phyloP scores from a whole-genome alignment of 352 stramenopile species.

The Phytophthora europaea region DNA sequence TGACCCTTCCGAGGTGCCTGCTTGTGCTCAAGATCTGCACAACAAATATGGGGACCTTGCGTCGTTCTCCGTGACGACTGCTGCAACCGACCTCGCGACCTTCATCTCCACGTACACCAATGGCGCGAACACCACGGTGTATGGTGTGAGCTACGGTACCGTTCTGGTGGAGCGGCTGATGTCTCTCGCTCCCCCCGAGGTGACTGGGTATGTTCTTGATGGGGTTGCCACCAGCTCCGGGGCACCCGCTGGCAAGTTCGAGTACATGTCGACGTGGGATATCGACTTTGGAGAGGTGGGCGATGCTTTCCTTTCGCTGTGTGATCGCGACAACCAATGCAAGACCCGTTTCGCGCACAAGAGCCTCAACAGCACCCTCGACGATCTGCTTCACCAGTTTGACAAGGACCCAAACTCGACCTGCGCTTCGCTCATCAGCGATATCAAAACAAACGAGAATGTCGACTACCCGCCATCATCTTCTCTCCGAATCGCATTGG shows the following conservation, averaged over 20 bases:
- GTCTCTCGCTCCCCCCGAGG: conserved; percentile 39
- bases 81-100: conserved; percentile 36
- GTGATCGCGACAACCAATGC: conserved; percentile 28
- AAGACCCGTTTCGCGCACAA: conserved; percentile 21
- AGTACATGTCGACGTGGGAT: conserved; percentile 51
- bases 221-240: conserved; percentile 28
- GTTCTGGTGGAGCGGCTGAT: conserved; percentile 59
- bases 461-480: conserved; percentile 19
- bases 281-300: conserved; percentile 43
- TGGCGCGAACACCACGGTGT: conserved; percentile 39
- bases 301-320: conserved; percentile 35
- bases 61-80: conserved; percentile 50
- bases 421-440: neutral
- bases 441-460: neutral
- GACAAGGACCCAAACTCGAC: conserved; percentile 25
- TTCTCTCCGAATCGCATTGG: conserved; percentile 27
- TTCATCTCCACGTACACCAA: conserved; percentile 40
- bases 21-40: conserved; percentile 42
- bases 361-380: conserved; percentile 26
- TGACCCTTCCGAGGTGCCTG: conserved; percentile 31
- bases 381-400: conserved; percentile 20
- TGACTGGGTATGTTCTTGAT: conserved; percentile 60
- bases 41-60: conserved; percentile 42
- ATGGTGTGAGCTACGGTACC: conserved; percentile 69
- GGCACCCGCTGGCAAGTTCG: conserved; percentile 8